Evolutionary conservation across 192 early-diverging fungal species (phyloP).

Genomic region (Gryganskiella cystojenkinii): DNA sequence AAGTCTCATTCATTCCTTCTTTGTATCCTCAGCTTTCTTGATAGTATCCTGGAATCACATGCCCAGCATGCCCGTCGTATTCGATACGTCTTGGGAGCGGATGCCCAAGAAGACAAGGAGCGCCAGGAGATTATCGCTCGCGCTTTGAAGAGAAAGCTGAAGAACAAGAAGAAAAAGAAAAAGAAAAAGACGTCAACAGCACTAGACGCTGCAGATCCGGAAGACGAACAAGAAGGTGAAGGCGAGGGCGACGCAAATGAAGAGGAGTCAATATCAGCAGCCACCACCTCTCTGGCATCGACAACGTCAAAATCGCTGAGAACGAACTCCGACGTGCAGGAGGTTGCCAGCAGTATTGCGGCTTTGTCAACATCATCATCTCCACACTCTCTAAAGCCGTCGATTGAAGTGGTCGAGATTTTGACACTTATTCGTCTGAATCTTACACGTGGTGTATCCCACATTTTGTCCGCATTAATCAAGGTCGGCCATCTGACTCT

Average conservation of each 20-base stretch:
- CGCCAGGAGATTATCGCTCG: neutral
- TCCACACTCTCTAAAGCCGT: neutral
- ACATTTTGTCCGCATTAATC: constrained; percentile 40
- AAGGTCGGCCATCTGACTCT: constrained; percentile 43
- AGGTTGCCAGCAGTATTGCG: neutral
- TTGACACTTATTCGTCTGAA: constrained; percentile 7
- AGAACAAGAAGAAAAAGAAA: constrained; percentile 52
- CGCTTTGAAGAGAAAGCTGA: neutral
- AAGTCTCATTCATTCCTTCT: neutral
- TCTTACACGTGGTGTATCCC: constrained; percentile 26
- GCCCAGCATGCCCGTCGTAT: constrained; percentile 45
- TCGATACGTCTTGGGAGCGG: constrained; percentile 7
- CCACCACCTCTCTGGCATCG: too few species aligned
- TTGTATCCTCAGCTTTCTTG: constrained; percentile 42
- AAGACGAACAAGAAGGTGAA: neutral
- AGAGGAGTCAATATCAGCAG: too few species aligned
- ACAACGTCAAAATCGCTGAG: too few species aligned
- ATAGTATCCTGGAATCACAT: constrained; percentile 47
- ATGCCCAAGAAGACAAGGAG: neutral
- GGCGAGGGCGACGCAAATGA: neutral
- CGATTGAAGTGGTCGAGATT: neutral
- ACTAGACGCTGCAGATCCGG: neutral
- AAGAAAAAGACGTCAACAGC: neutral
- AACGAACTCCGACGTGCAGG: too few species aligned
- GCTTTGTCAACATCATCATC: neutral